A percentile compares a stretch with the other conserved stretches of the same genome.
Conservation (phyloP, 345 rosid species). For the Pistacia vera region DNA sequence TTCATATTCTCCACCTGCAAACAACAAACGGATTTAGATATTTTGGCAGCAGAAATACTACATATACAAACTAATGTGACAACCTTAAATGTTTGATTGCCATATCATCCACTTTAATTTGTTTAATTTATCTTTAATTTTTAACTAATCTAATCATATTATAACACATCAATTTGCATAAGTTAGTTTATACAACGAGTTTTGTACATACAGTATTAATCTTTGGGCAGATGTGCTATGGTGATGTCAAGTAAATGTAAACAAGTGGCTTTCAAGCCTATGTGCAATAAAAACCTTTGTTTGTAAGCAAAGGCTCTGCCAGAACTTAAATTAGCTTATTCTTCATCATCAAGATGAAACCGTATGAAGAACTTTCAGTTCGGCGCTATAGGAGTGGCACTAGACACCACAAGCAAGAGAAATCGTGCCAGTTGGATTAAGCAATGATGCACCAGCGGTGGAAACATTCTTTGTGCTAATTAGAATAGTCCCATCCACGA, state of each 20-base stretch:
- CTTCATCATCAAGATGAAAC: not conserved
- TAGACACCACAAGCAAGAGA: slow-evolving; percentile 7
- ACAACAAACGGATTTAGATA: slow-evolving; percentile 7
- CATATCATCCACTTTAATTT: too few species aligned
- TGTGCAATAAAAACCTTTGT: not conserved
- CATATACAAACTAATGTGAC: too few species aligned
- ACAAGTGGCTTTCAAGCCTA: not conserved
- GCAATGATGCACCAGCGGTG: not conserved
- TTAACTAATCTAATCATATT: too few species aligned
- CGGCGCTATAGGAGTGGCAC: not conserved
- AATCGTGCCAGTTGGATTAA: not conserved
- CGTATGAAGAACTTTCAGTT: not conserved
- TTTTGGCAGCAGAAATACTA: too few species aligned
- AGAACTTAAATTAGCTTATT: not conserved
- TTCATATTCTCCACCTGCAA: slow-evolving; percentile 80
- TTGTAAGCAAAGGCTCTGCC: not conserved
- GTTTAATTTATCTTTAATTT: too few species aligned
- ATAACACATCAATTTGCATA: too few species aligned
- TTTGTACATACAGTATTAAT: too few species aligned
- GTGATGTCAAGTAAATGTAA: slow-evolving; percentile 4
- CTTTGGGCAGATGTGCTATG: not conserved
- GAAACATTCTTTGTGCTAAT: not conserved
- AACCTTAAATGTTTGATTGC: too few species aligned
- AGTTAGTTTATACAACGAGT: too few species aligned
- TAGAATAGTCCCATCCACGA: not conserved